Base-by-base conservation (phyloP, 352 stramenopile species). In the Pythium sukuiense region DNA sequence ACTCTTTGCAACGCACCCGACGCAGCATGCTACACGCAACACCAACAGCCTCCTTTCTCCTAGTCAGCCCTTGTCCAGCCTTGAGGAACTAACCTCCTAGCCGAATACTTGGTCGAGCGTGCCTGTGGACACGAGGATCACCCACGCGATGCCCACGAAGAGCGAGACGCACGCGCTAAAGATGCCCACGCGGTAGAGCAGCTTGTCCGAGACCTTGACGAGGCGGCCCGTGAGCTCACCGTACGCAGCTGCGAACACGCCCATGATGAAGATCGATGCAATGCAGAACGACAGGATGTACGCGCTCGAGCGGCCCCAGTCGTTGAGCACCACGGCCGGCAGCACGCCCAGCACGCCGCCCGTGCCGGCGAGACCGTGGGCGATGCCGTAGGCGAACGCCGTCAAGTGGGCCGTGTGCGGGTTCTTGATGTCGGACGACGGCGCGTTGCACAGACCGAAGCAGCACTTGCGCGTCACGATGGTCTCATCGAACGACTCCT, bases 221-320 rank as follows among this genome's bases (percentile, higher is more conserved):
- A 77, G 55, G 2, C 69, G 72, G 2, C 66, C 65, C 20, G 72
- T 83, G 62, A 70, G 50, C 39, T 76, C 75, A 20, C 87, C 83
- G 65, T 92, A 93, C 2, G 77, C 55, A 0, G 73, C 70, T 3
- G 87, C 79, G 76, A 93, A 96, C 6, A 67, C 63, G 43, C 83
- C 87, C 87, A 96, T 96, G 35, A 88, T 85, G 39, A 93, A 62
- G 45, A 82, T 93, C 26, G 70, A 85, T 6, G 72, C 80, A 12
- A 88, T 33, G 59, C 85, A 96, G 74, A 96, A 96, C 26, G 78
- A 84, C 4, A 72, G 63, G 6, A 96, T 54, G 66, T 96, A 96
- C 26, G 85, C 56, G 9, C 69, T 69, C 35, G 80, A 84, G 20
- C 81, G 61, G 43, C 45, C 56, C 56, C 60, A 71, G 59, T 90